Percentiles rank a stretch among this genome's conserved stretches.
Evolutionary conservation across 768 basidiomycete species (phyloP).

Genomic region (Hortiboletus campestris): DNA sequence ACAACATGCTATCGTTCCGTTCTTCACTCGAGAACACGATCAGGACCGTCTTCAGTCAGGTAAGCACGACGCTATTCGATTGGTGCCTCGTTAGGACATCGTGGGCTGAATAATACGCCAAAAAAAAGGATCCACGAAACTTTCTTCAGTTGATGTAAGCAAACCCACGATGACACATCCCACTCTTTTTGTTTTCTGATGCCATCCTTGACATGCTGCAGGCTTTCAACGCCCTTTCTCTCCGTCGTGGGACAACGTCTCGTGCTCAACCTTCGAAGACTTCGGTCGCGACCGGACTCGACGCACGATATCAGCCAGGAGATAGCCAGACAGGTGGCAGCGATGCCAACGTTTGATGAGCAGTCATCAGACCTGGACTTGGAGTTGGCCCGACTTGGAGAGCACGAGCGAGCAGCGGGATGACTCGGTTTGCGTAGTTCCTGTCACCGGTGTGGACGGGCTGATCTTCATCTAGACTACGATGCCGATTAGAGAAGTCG

Average conservation of each 20-base stretch:
- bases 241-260: constrained; percentile 22
- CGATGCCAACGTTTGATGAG: too few relatives aligned
- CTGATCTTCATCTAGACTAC: too few relatives aligned
- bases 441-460: too few relatives aligned
- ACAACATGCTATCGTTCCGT: neutral
- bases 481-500: too few relatives aligned
- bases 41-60: constrained; percentile 12
- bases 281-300: neutral
- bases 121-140: neutral
- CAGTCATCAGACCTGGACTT: too few relatives aligned
- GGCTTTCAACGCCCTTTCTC: constrained; percentile 11
- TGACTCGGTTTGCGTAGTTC: too few relatives aligned
- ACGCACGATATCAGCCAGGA: too few relatives aligned
- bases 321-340: too few relatives aligned
- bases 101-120: neutral
- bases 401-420: too few relatives aligned
- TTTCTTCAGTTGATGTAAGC: neutral
- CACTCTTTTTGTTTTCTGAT: neutral
- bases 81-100: too few relatives aligned
- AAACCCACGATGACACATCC: neutral
- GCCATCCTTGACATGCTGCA: neutral
- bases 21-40: neutral
- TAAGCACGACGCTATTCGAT: neutral
- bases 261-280: constrained; percentile 19
- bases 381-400: too few relatives aligned